A percentile compares a stretch with the other conserved stretches of the same genome.
Evolutionary conservation across 495 filamentous ascomycete species (phyloP).

Genomic region (Aeminium ludgeri): DNA sequence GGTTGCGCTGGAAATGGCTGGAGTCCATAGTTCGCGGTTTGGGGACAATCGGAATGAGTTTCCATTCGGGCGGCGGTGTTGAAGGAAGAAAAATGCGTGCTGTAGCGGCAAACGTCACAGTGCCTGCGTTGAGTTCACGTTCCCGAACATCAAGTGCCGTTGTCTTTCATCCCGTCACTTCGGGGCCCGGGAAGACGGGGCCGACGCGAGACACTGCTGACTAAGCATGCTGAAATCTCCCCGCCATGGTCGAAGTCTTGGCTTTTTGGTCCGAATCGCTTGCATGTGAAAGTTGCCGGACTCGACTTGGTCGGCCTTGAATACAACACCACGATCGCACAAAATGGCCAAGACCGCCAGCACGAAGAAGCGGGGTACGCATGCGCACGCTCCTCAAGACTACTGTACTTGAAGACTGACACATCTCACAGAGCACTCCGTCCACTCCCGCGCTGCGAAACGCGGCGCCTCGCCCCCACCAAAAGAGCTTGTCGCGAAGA

Average conservation of each 20-base stretch:
- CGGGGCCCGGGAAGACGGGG: neutral
- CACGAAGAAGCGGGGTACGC: conserved; percentile 17
- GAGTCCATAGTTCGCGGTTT: too few species aligned
- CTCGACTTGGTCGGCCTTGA: neutral
- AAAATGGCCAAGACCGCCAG: conserved; percentile 27
- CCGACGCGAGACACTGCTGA: neutral
- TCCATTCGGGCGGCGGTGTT: too few species aligned
- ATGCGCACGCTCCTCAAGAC: neutral
- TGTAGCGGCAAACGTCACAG: too few species aligned
- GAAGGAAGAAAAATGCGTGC: too few species aligned
- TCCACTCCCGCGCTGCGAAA: conserved; percentile 16
- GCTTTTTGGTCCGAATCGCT: neutral
- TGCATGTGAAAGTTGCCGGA: conserved; percentile 2
- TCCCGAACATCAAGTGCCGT: too few species aligned
- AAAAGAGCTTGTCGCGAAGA: conserved; percentile 29
- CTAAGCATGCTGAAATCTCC: neutral
- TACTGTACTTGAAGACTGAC: neutral
- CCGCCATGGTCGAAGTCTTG: conserved; percentile 1
- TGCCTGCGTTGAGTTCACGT: too few species aligned
- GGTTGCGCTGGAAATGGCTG: neutral
- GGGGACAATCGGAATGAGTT: too few species aligned
- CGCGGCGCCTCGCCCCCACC: conserved; percentile 10
- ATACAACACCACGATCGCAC: too few species aligned
- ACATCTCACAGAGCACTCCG: conserved; percentile 5
- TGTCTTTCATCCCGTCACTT: too few species aligned